phyloP scores from a whole-genome alignment of 305 asterid species.

The Ilex paraguariensis region DNA sequence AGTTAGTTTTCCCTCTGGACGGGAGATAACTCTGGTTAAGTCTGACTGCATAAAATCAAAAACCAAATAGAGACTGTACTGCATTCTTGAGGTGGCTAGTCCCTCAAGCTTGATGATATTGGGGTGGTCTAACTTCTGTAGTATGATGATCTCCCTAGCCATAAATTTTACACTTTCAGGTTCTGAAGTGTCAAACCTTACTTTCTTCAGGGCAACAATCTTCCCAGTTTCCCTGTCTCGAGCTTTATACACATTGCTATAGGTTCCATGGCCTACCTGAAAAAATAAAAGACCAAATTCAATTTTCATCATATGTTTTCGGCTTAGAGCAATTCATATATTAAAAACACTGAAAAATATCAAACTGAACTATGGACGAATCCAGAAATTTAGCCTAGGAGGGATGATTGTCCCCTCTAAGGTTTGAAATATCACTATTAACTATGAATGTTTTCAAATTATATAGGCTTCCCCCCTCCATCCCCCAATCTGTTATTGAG shows the following conservation, averaged over 20 bases:
- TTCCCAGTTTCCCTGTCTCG: conserved; percentile 51
- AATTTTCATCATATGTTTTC: neutral
- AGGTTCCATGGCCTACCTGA: conserved; percentile 83
- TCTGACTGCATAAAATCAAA: conserved; percentile 72
- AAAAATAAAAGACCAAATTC: neutral
- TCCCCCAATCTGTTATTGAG: too few relatives aligned
- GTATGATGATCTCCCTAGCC: conserved; percentile 81
- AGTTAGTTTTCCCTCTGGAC: conserved; percentile 48
- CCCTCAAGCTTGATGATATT: conserved; percentile 79
- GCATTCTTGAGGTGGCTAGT: conserved; percentile 88
- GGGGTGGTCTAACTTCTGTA: conserved; percentile 68
- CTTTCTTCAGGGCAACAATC: conserved; percentile 70
- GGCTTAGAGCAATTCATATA: neutral
- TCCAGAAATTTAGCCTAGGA: too few relatives aligned
- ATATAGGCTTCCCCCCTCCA: too few relatives aligned
- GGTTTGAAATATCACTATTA: too few relatives aligned
- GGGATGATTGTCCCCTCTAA: too few relatives aligned
- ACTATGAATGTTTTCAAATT: too few relatives aligned
- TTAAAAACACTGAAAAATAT: neutral
- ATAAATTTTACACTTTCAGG: conserved; percentile 68
- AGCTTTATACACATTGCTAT: conserved; percentile 86
- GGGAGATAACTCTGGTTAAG: conserved; percentile 48
- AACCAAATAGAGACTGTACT: conserved; percentile 72
- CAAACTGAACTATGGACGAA: neutral
- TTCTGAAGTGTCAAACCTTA: conserved; percentile 78